Evolutionary conservation across 2,329 filamentous ascomycete species (phyloP).

Genomic region (Knufia fluminis): DNA sequence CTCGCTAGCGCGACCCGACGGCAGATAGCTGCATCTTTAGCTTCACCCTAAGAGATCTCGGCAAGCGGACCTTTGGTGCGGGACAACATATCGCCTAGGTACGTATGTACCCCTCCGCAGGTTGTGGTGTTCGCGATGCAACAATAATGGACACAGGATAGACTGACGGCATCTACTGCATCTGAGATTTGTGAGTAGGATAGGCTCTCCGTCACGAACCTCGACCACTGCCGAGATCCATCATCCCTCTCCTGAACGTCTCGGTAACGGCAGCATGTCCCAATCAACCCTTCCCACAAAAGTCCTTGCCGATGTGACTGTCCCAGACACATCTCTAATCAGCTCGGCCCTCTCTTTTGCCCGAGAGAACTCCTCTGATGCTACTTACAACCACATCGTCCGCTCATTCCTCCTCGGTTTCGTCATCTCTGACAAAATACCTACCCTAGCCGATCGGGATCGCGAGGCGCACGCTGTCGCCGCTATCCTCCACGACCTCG

Average conservation of each 20-base stretch:
- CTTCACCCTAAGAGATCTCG: too few relatives aligned
- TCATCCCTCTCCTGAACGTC: neutral
- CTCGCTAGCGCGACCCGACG: too few relatives aligned
- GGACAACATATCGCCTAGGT: too few relatives aligned
- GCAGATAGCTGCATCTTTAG: too few relatives aligned
- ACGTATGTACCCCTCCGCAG: too few relatives aligned
- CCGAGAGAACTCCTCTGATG: conserved; percentile 15
- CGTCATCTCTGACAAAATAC: conserved; percentile 27
- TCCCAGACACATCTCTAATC: conserved; percentile 22
- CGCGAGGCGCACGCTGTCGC: conserved; percentile 21
- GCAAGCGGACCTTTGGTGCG: too few relatives aligned
- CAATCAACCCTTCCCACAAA: conserved; percentile 12
- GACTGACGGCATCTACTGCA: too few relatives aligned
- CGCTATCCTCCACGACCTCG: conserved; percentile 23
- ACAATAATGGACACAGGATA: too few relatives aligned
- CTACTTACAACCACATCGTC: conserved; percentile 24
- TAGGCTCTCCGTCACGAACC: too few relatives aligned
- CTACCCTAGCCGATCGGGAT: conserved; percentile 17
- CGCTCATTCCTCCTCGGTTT: conserved; percentile 31
- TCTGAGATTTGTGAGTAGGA: too few relatives aligned
- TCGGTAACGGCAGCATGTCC: neutral
- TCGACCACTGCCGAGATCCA: neutral
- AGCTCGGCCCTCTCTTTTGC: conserved; percentile 18
- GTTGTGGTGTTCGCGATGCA: too few relatives aligned
- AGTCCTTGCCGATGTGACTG: conserved; percentile 19